A percentile compares a stretch with the other conserved stretches of the same genome.
phyloP scores from a whole-genome alignment of 2,329 filamentous ascomycete species.

The Cercospora janseana region DNA sequence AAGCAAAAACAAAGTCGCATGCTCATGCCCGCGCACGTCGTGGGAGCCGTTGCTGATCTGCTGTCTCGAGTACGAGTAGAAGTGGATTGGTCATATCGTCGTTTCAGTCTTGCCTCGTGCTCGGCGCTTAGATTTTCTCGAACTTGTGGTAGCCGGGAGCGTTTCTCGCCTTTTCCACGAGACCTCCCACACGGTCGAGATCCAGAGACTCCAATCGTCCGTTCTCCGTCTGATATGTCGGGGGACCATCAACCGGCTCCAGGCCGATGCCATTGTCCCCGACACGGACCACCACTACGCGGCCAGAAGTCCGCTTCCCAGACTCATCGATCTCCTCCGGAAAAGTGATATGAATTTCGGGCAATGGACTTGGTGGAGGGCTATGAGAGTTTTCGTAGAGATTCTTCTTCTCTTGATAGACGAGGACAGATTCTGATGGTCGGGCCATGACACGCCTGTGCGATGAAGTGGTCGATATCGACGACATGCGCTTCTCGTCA shows the following conservation, averaged over 20 bases:
- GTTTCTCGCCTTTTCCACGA: constrained; percentile 74
- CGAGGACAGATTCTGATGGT: constrained; percentile 63
- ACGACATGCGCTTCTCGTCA: constrained; percentile 56
- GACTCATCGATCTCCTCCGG: constrained; percentile 86
- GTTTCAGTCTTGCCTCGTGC: constrained; percentile 20
- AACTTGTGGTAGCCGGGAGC: constrained; percentile 21
- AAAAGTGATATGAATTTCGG: constrained; percentile 97
- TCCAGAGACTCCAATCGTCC: constrained; percentile 86
- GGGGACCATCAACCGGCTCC: constrained; percentile 77
- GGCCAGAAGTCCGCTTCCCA: constrained; percentile 77
- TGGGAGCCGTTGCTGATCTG: constrained; percentile 16
- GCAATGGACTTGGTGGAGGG: constrained; percentile 75
- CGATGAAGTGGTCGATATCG: constrained; percentile 44
- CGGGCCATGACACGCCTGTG: constrained; percentile 59
- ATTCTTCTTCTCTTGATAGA: constrained; percentile 76
- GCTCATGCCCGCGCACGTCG: constrained; percentile 23
- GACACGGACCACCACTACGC: constrained; percentile 87
- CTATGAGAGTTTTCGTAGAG: constrained; percentile 73
- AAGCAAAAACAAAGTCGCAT: constrained; percentile 22
- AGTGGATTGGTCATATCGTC: constrained; percentile 27
- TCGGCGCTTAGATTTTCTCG: constrained; percentile 16
- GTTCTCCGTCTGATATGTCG: constrained; percentile 82
- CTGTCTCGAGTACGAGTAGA: constrained; percentile 20
- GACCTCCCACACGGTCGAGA: constrained; percentile 87
- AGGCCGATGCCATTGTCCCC: constrained; percentile 86